These are phyloP conservation scores for Fistulinella staudtii DNA, from an alignment of 1,284 basidiomycete species.

Conservation along the genomic window DNA sequence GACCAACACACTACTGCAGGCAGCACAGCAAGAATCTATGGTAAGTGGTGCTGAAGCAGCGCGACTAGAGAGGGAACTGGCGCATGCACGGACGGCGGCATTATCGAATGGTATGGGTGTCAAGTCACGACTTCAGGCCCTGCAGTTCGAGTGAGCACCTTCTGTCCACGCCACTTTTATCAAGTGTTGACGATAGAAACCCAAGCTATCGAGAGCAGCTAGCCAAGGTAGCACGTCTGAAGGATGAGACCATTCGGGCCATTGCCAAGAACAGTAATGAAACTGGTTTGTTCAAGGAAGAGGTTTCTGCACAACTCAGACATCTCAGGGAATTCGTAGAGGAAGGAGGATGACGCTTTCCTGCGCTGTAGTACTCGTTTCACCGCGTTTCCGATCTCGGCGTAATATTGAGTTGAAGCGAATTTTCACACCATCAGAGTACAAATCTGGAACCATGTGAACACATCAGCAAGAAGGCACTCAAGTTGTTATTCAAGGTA, in stretches of 20 bases:
- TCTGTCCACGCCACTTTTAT: conserved; percentile 1
- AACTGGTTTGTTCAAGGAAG: conserved; percentile 72
- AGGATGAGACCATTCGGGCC: conserved; percentile 72
- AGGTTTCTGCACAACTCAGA: conserved; percentile 63
- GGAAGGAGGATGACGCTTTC: conserved; percentile 34
- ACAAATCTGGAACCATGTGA: no score
- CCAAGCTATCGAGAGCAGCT: conserved; percentile 70
- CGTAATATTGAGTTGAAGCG: conserved; percentile 1
- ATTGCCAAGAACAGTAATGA: conserved; percentile 79
- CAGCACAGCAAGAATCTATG: conserved; percentile 67
- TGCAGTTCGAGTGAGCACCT: conserved; percentile 53
- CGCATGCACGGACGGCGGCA: conserved; percentile 68
- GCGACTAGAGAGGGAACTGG: conserved; percentile 63
- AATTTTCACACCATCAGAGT: no score
- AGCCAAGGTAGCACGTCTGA: conserved; percentile 63
- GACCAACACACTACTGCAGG: conserved; percentile 40
- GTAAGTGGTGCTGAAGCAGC: conserved; percentile 59
- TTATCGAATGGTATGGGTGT: conserved; percentile 72
- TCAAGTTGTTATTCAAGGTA: no score
- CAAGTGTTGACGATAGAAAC: conserved; percentile 5
- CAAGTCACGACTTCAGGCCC: conserved; percentile 67
- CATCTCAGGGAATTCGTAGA: conserved; percentile 67
- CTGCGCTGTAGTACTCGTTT: not conserved
- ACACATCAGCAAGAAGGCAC: no score
- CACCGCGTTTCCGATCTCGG: no score